A percentile compares a stretch with the other conserved stretches of the same genome.
phyloP scores from a whole-genome alignment of 768 basidiomycete species.

The Hemileccinum rubropunctum region DNA sequence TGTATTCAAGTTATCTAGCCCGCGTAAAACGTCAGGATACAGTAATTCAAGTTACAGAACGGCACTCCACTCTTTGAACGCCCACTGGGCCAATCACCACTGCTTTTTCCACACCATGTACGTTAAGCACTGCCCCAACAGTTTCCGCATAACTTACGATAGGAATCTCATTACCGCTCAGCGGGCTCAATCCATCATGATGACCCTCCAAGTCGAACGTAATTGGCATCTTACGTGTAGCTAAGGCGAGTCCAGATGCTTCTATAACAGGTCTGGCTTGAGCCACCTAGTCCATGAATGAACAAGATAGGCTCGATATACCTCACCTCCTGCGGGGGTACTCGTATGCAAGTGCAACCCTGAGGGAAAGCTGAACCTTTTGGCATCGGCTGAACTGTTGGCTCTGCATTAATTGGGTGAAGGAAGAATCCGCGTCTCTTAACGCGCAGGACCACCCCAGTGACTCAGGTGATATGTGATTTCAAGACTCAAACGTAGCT shows the following conservation, averaged over 20 bases:
- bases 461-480: no score
- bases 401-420: not conserved
- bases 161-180: slow-evolving; percentile 11
- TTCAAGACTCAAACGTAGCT: no score
- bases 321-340: not conserved
- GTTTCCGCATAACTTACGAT: slow-evolving; percentile 14
- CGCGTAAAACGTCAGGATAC: not conserved
- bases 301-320: slow-evolving; percentile 2
- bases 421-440: not conserved
- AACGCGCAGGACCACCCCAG: slow-evolving; percentile 1
- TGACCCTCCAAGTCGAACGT: slow-evolving; percentile 10
- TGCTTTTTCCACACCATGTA: slow-evolving; percentile 3
- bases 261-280: slow-evolving; percentile 7
- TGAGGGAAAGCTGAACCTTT: slow-evolving; percentile 4
- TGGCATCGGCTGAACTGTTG: slow-evolving; percentile 4
- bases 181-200: slow-evolving; percentile 7
- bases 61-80: slow-evolving; percentile 7
- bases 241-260: slow-evolving; percentile 3
- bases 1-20: not conserved
- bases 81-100: slow-evolving; percentile 2
- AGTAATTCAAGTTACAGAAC: not conserved
- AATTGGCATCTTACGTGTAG: slow-evolving; percentile 14
- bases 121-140: slow-evolving; percentile 11
- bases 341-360: no score
- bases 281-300: slow-evolving; percentile 5